A percentile compares a stretch with the other conserved stretches of the same genome.
Evolutionary conservation across 805 yeast genomes (phyloP).

Genomic region (Candida patagonica): DNA sequence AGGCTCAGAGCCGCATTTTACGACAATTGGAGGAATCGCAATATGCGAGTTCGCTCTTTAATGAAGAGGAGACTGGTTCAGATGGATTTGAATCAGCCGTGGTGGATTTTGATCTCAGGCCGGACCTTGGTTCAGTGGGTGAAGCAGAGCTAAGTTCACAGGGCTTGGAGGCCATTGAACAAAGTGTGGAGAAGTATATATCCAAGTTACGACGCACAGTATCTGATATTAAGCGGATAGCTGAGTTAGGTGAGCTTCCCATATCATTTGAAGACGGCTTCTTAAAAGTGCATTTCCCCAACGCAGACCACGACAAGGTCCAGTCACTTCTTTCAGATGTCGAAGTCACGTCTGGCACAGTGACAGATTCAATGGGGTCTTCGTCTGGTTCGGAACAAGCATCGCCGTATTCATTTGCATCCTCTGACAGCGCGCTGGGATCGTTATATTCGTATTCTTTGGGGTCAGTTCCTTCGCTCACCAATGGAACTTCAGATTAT

Average conservation of each 20-base stretch:
- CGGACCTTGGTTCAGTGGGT: constrained; percentile 34
- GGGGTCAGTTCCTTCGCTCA: background rate
- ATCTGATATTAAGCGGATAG: constrained; percentile 37
- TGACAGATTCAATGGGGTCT: constrained; percentile 21
- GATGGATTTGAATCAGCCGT: background rate
- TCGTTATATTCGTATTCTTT: too few species aligned
- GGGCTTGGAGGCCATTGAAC: constrained; percentile 32
- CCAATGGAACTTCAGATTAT: background rate
- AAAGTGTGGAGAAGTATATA: constrained; percentile 25
- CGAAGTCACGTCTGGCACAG: constrained; percentile 49
- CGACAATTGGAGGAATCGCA: background rate
- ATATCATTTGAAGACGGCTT: constrained; percentile 36
- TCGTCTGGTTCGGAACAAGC: background rate
- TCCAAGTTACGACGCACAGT: constrained; percentile 33
- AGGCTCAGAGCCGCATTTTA: too few species aligned
- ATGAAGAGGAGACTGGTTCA: background rate
- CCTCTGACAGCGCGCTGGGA: constrained; percentile 7
- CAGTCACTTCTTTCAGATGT: constrained; percentile 48
- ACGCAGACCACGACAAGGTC: constrained; percentile 51
- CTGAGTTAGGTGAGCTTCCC: constrained; percentile 56
- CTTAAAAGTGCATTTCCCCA: constrained; percentile 60
- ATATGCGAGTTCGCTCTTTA: background rate
- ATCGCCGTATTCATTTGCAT: background rate
- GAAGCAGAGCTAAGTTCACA: constrained; percentile 35
- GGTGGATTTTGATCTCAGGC: constrained; percentile 47